Evolutionary conservation across 2,329 filamentous ascomycete genomes (phyloP).

Genomic region (Penicillium sumatraense): DNA sequence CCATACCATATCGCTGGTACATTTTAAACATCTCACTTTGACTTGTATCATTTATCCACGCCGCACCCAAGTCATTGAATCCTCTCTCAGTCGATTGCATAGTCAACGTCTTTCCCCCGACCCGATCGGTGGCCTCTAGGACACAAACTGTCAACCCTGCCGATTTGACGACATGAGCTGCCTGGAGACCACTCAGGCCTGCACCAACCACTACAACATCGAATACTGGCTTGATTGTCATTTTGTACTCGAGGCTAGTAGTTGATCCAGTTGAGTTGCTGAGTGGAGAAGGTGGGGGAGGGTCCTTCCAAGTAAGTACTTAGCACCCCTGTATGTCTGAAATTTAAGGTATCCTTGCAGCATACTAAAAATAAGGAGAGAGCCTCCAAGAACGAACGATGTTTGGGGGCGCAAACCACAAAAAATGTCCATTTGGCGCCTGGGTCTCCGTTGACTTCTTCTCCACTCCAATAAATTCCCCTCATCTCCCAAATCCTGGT

Average conservation of each 20-base stretch:
- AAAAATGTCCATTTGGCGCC: no score
- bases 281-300: neutral
- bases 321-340: no score
- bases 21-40: slow-evolving; percentile 23
- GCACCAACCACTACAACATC: slow-evolving; percentile 44
- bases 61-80: slow-evolving; percentile 39
- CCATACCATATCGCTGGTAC: slow-evolving; percentile 23
- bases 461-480: no score
- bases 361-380: no score
- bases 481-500: no score
- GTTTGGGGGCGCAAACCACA: no score
- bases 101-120: slow-evolving; percentile 47
- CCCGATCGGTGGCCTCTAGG: slow-evolving; percentile 47
- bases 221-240: neutral
- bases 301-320: no score
- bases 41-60: slow-evolving; percentile 41
- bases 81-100: slow-evolving; percentile 27
- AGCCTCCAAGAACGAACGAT: no score
- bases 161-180: slow-evolving; percentile 36
- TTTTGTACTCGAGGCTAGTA: neutral
- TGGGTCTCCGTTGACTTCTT: no score
- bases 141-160: slow-evolving; percentile 40
- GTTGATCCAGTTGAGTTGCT: no score
- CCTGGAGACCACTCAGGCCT: slow-evolving; percentile 44
- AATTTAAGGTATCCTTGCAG: no score